phyloP scores from a whole-genome alignment of 176 grass and related monocot genomes.

The Eremochloa ophiuroides region DNA sequence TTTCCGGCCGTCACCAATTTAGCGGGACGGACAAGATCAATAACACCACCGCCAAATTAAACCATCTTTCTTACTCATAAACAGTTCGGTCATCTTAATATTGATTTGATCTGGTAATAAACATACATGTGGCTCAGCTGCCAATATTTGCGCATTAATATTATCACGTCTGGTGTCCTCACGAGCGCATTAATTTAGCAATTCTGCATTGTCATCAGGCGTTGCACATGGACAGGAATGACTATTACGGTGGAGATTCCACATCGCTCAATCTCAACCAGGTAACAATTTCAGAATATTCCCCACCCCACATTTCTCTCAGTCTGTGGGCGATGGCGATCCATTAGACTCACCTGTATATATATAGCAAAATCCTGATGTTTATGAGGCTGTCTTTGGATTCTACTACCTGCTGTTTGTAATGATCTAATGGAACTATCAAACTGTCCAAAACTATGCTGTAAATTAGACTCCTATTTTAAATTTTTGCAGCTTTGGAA shows the following conservation, averaged over 20 bases:
- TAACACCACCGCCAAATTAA: background rate
- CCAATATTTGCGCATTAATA: background rate
- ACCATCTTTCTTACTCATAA: background rate
- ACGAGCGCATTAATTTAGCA: background rate
- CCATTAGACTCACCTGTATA: too few species aligned
- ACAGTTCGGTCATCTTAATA: background rate
- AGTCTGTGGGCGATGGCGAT: background rate
- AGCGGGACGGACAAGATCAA: background rate
- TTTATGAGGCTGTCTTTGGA: too few species aligned
- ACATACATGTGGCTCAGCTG: background rate
- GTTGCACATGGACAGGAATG: constrained; percentile 91
- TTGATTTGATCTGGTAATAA: background rate
- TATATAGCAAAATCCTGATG: too few species aligned
- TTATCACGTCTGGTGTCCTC: background rate
- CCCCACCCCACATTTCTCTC: background rate
- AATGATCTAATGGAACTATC: background rate
- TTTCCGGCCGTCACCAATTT: background rate
- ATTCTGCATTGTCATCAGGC: constrained; percentile 39
- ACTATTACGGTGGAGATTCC: constrained; percentile 86
- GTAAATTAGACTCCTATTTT: background rate
- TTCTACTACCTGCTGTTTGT: background rate
- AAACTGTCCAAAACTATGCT: background rate
- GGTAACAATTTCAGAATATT: too few species aligned
- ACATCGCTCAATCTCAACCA: constrained; percentile 83
- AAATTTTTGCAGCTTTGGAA: constrained; percentile 88